Evolutionary conservation across 192 early-diverging fungal species (phyloP).

Genomic region (Gonapodya sp.): DNA sequence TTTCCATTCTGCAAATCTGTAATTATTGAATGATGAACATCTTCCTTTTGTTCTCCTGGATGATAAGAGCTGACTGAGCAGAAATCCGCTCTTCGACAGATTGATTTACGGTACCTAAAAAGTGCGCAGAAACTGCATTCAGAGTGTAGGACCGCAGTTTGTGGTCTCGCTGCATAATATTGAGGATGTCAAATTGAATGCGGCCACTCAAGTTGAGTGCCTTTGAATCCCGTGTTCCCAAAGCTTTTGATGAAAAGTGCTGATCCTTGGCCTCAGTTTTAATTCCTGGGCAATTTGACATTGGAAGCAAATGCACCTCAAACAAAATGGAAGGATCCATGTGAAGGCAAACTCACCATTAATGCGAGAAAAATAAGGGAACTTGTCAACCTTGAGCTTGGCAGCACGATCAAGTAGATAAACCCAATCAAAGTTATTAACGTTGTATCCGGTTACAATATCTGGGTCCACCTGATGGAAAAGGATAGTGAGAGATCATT

Average conservation of each 20-base stretch:
- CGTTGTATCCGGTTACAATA: constrained; percentile 94
- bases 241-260: constrained; percentile 85
- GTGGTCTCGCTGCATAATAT: constrained; percentile 90
- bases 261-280: constrained; percentile 67
- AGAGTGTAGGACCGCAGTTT: constrained; percentile 92
- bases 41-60: constrained; percentile 93
- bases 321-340: not conserved
- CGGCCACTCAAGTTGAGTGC: constrained; percentile 81
- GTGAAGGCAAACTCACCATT: constrained; percentile 20
- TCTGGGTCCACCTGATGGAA: constrained; percentile 67
- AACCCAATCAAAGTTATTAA: constrained; percentile 92
- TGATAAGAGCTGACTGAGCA: no score
- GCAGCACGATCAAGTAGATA: constrained; percentile 86
- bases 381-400: constrained; percentile 59
- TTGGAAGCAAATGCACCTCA: not conserved
- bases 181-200: constrained; percentile 85
- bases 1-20: constrained; percentile 94
- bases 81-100: no score
- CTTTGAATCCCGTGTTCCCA: constrained; percentile 87
- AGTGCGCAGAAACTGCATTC: constrained; percentile 92
- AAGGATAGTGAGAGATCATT: constrained; percentile 2
- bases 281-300: constrained; percentile 18
- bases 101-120: constrained; percentile 49
- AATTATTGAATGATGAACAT: constrained; percentile 97
- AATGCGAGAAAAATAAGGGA: constrained; percentile 79